A percentile compares a stretch with the other conserved stretches of the same genome.
Conservation (phyloP, 2,329 filamentous ascomycete genomes). For the Diaporthe velutina region DNA sequence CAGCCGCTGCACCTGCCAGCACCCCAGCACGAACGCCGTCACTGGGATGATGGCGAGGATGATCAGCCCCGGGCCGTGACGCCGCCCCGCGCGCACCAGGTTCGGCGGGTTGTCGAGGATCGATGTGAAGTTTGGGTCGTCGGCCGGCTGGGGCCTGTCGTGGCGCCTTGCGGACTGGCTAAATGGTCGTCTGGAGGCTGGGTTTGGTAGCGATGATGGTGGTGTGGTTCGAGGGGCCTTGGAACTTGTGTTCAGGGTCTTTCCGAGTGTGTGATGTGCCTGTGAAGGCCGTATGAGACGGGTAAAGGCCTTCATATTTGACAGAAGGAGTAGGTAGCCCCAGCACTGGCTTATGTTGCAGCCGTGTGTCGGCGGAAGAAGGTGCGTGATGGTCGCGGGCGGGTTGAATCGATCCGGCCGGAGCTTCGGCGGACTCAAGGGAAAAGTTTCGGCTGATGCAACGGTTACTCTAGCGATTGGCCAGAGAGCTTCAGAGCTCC, state of each 20-base stretch:
- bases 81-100: constrained; percentile 80
- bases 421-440: constrained; percentile 2
- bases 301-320: constrained; percentile 37
- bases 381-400: background rate
- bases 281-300: constrained; percentile 31
- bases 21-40: constrained; percentile 89
- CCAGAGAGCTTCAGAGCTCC: constrained; percentile 19
- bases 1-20: constrained; percentile 95
- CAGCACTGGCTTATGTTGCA: background rate
- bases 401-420: background rate
- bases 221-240: constrained; percentile 26
- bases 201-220: constrained; percentile 4
- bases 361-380: background rate
- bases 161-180: constrained; percentile 43
- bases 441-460: constrained; percentile 34
- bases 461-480: constrained; percentile 3
- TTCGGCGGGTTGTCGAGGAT: constrained; percentile 88
- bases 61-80: constrained; percentile 84
- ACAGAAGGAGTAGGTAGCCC: background rate
- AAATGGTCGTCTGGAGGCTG: constrained; percentile 44
- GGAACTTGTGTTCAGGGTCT: background rate
- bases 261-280: constrained; percentile 25
- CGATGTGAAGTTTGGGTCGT: constrained; percentile 85
- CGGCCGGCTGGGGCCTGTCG: constrained; percentile 64
- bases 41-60: constrained; percentile 89